Conservation (phyloP, 371 early-diverging fungal genomes). For the Dichotomocladium elegans region DNA sequence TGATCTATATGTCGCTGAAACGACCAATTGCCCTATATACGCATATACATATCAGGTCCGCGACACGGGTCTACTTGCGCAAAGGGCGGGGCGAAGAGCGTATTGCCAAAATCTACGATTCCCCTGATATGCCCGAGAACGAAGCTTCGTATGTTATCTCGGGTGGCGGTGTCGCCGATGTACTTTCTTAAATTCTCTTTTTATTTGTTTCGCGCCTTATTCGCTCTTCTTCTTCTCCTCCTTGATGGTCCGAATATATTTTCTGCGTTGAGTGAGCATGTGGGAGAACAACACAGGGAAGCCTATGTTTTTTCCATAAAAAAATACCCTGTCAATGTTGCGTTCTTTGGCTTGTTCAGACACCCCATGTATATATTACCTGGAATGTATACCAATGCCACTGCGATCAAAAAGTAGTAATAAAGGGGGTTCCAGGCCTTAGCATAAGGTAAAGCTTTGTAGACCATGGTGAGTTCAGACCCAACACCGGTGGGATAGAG, state of each 20-base stretch:
- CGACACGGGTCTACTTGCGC: constrained; percentile 75
- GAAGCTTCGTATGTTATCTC: constrained; percentile 57
- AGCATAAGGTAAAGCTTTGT: constrained; percentile 68
- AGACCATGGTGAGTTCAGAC: constrained; percentile 78
- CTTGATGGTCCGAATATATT: constrained; percentile 47
- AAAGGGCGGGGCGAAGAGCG: constrained; percentile 87
- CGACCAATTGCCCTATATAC: no score
- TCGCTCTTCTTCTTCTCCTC: constrained; percentile 10
- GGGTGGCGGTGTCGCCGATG: constrained; percentile 33
- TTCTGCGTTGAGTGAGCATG: constrained; percentile 86
- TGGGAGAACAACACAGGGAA: constrained; percentile 86
- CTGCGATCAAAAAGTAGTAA: constrained; percentile 51
- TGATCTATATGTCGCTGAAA: no score
- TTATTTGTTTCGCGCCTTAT: constrained; percentile 10
- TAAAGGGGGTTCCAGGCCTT: constrained; percentile 43
- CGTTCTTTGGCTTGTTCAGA: background rate
- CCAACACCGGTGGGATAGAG: constrained; percentile 90
- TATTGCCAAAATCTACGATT: constrained; percentile 87
- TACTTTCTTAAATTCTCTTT: no score
- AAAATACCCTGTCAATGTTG: background rate
- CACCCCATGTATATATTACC: constrained; percentile 41
- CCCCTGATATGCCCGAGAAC: constrained; percentile 82
- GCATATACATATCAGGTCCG: constrained; percentile 42
- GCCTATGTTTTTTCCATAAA: no score
- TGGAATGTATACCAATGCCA: constrained; percentile 66